Conservation (phyloP, 2,329 filamentous ascomycete species). For the Verticillium alfalfae region DNA sequence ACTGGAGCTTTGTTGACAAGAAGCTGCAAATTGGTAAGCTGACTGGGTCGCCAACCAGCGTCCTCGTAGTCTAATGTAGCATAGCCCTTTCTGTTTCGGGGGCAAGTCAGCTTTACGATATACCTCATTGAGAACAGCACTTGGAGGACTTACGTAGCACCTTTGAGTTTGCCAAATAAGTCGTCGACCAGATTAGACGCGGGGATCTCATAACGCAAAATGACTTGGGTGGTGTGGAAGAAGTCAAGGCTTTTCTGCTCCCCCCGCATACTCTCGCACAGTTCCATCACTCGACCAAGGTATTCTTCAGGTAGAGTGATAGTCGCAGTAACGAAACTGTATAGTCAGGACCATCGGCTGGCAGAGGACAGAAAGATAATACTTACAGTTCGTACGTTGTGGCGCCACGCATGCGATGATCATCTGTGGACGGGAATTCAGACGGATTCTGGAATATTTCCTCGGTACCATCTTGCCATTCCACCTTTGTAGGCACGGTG, state of each 20-base stretch:
- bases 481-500: constrained; percentile 83
- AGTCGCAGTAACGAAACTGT: constrained; percentile 67
- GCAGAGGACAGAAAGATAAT: not conserved
- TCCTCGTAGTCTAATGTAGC: constrained; percentile 97
- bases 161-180: constrained; percentile 94
- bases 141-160: constrained; percentile 52
- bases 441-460: constrained; percentile 79
- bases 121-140: no score
- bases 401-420: constrained; percentile 36
- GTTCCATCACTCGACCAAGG: constrained; percentile 86
- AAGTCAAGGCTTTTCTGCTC: constrained; percentile 84
- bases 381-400: constrained; percentile 46
- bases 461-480: constrained; percentile 73
- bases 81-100: constrained; percentile 66
- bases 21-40: constrained; percentile 83
- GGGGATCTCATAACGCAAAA: constrained; percentile 86
- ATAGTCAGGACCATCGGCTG: not conserved
- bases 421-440: constrained; percentile 70
- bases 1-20: constrained; percentile 91
- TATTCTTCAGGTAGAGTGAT: constrained; percentile 93
- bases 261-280: constrained; percentile 86
- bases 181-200: constrained; percentile 90
- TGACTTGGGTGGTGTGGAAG: constrained; percentile 88
- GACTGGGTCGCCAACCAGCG: constrained; percentile 74
- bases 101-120: not conserved